Evolutionary conservation across 1,284 basidiomycete genomes (phyloP).

Genomic region (Vanrija sp.): DNA sequence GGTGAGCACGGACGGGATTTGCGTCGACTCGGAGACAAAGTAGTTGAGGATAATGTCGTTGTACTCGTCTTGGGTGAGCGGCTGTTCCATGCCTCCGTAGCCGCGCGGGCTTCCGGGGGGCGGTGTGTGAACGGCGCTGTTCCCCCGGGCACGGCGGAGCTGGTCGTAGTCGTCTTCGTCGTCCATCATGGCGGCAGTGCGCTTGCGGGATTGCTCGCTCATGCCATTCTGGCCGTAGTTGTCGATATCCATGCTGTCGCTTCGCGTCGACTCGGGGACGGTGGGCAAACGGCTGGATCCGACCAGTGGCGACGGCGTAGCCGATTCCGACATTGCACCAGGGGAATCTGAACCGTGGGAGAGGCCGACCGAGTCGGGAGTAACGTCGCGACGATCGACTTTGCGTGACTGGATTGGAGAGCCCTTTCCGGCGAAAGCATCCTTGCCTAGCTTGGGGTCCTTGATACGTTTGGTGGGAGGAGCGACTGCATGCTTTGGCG

Average conservation of each 20-base stretch:
- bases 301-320: conserved; percentile 18
- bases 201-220: conserved; percentile 23
- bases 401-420: conserved; percentile 32
- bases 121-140: conserved; percentile 43
- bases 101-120: conserved; percentile 23
- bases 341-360: conserved; percentile 8
- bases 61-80: conserved; percentile 57
- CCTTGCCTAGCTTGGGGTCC: conserved; percentile 29
- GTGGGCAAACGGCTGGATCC: conserved; percentile 6
- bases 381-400: conserved; percentile 18
- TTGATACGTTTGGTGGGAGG: conserved; percentile 54
- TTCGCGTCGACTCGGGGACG: neutral
- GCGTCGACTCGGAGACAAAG: conserved; percentile 96
- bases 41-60: conserved; percentile 97
- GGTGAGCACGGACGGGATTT: conserved; percentile 84
- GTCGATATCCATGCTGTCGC: conserved; percentile 17
- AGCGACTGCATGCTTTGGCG: conserved; percentile 90
- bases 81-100: conserved; percentile 19
- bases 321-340: conserved; percentile 22
- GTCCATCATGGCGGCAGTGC: conserved; percentile 39
- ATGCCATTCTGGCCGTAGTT: conserved; percentile 8
- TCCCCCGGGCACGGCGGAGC: conserved; percentile 33
- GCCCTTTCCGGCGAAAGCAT: conserved; percentile 1
- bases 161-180: conserved; percentile 37
- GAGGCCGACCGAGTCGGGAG: conserved; percentile 15